phyloP scores from a whole-genome alignment of 495 filamentous ascomycete species.

The Filosporella fistucella region DNA sequence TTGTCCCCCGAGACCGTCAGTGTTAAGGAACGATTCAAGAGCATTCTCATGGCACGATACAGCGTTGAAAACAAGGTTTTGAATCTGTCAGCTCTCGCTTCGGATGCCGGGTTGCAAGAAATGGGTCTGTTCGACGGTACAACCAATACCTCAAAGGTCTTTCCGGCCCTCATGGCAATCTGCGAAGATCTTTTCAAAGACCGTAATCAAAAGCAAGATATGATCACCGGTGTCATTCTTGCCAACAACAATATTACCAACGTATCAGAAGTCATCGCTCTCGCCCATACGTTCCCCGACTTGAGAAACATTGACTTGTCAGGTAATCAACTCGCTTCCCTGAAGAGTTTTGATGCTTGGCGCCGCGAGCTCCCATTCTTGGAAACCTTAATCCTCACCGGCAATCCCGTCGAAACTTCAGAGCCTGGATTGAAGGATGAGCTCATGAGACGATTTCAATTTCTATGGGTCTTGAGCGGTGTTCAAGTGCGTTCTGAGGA shows the following conservation, averaged over 20 bases:
- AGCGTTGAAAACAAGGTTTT: slow-evolving; percentile 64
- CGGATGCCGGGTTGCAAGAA: slow-evolving; percentile 59
- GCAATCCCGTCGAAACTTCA: slow-evolving; percentile 63
- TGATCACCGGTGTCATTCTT: slow-evolving; percentile 71
- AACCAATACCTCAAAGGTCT: slow-evolving; percentile 78
- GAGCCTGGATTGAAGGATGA: slow-evolving; percentile 59
- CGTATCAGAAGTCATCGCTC: slow-evolving; percentile 60
- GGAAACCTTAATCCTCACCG: slow-evolving; percentile 71
- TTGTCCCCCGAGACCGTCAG: slow-evolving; percentile 38
- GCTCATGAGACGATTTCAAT: slow-evolving; percentile 78
- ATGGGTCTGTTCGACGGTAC: slow-evolving; percentile 72
- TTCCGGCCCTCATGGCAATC: slow-evolving; percentile 81
- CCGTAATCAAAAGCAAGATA: slow-evolving; percentile 59
- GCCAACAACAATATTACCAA: slow-evolving; percentile 70
- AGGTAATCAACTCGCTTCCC: slow-evolving; percentile 64
- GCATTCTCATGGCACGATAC: slow-evolving; percentile 71
- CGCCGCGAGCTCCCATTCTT: slow-evolving; percentile 70
- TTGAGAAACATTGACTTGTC: slow-evolving; percentile 83
- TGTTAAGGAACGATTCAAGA: slow-evolving; percentile 35
- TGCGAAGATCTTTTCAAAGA: slow-evolving; percentile 67
- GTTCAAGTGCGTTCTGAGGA: slow-evolving; percentile 65
- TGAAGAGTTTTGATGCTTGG: slow-evolving; percentile 58
- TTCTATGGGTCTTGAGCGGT: slow-evolving; percentile 66
- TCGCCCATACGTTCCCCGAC: slow-evolving; percentile 73
- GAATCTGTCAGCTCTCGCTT: slow-evolving; percentile 68